Conservation (phyloP, 495 filamentous ascomycete genomes). For the Tuber borchii region DNA sequence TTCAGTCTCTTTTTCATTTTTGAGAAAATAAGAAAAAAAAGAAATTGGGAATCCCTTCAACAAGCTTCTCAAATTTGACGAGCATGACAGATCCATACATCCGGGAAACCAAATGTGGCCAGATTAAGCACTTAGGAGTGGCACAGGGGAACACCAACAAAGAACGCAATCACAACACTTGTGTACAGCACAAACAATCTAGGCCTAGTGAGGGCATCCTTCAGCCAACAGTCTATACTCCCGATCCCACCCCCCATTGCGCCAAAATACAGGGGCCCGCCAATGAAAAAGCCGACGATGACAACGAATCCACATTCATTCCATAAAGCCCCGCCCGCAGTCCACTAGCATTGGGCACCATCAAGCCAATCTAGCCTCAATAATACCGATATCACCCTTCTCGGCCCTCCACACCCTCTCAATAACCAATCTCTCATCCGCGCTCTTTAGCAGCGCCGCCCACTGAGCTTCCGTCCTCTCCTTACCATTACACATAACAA, state of each 20-base stretch:
- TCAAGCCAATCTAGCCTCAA: not conserved
- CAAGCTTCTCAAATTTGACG: not conserved
- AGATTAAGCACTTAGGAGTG: too few relatives aligned
- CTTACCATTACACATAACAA: not conserved
- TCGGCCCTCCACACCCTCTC: slow-evolving; percentile 8
- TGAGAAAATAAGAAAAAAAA: not conserved
- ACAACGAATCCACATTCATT: not conserved
- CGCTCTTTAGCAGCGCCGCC: slow-evolving; percentile 9
- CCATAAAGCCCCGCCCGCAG: not conserved
- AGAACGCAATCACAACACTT: too few relatives aligned
- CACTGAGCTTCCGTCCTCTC: slow-evolving; percentile 9
- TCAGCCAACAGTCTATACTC: too few relatives aligned
- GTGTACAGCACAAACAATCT: too few relatives aligned
- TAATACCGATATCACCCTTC: not conserved
- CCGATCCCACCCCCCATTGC: too few relatives aligned
- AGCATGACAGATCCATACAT: not conserved
- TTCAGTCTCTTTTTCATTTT: not conserved
- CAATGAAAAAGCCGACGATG: too few relatives aligned
- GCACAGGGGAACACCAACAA: too few relatives aligned
- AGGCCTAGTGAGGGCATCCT: too few relatives aligned
- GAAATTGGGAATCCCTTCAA: not conserved
- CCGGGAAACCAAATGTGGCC: not conserved
- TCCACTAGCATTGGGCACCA: not conserved
- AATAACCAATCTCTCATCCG: slow-evolving; percentile 12
- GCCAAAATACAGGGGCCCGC: too few relatives aligned